Evolutionary conservation across 23 red algal species (phyloP), one percentile per base, ranked within the genome.

Genomic region (Gracilariopsis chorda): DNA sequence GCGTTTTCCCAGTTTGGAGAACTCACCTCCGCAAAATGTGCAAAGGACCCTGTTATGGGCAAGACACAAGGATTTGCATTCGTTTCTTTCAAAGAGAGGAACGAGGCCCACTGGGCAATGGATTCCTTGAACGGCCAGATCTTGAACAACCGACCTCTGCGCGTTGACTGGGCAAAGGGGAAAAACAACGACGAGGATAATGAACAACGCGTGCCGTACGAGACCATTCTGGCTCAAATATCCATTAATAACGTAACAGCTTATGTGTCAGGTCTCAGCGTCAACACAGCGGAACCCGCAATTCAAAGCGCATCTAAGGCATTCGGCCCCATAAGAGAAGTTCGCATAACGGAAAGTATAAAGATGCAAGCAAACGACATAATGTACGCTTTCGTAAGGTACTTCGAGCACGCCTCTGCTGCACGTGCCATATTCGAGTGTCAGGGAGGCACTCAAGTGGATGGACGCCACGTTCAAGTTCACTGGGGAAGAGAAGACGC

Each of bases 361-460:
- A 91, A 91, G 58, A 77, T 72, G 39, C 81, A 70, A 37, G 73
- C 88, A 7, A 79, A 42, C 17, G 95, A 97, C 36, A 84, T 67
- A 16, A 90, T 90, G 77, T 97, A 97, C 81, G 95, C 95, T 7
- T 97, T 97, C 72, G 95, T 97, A 35, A 64, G 86, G 32, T 97
- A 90, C 48, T 64, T 72, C 40, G 78, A 90, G 27, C 95, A 97
- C 78, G 83, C 77, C 14, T 86, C 80, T 25, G 95, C 95, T 42
- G 95, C 95, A 56, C 30, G 86, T 37, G 95, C 95, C 12, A 97
- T 97, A 64, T 91, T 88, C 69, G 89, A 78, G 20, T 88, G 69
- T 55, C 92, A 95, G 40, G 51, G 69, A 43, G 67, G 92, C 8
- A 45, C 44, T 27, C 40, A 87, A 25, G 76, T 95, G 1, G 86